Evolutionary conservation across 148 eudicot species (phyloP).

Genomic region (Dysphania ambrosioides): DNA sequence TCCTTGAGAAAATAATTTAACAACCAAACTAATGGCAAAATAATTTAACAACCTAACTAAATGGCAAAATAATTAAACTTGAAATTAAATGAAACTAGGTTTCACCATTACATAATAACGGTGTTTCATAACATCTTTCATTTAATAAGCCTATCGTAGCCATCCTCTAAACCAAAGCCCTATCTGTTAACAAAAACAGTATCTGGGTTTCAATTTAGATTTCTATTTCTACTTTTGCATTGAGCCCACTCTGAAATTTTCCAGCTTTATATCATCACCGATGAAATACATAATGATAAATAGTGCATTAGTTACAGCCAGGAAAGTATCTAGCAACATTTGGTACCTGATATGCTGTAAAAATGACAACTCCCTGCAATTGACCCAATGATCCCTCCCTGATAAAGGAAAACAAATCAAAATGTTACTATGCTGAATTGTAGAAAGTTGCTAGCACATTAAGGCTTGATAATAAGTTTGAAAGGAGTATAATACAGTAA

Average conservation of each 20-base stretch:
- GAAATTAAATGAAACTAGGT: background rate
- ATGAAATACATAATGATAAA: background rate
- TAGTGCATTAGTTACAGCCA: background rate
- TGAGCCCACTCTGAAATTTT: background rate
- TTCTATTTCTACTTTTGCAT: background rate
- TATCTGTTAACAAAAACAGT: too few relatives aligned
- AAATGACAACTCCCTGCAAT: constrained; percentile 62
- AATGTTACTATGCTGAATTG: background rate
- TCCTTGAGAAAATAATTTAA: background rate
- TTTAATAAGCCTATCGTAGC: background rate
- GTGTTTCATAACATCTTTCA: background rate
- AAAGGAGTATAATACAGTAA: background rate
- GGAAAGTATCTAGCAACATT: background rate
- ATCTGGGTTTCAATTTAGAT: background rate
- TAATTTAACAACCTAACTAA: background rate
- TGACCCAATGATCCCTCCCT: constrained; percentile 85
- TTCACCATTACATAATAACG: background rate
- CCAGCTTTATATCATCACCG: background rate
- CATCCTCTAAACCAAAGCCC: background rate
- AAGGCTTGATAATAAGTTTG: background rate
- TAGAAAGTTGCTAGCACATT: background rate
- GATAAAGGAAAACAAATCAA: constrained; percentile 19
- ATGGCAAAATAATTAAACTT: background rate
- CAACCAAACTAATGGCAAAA: too few relatives aligned
- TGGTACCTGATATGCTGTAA: constrained; percentile 53